Evolutionary conservation across 345 rosid genomes (phyloP).

Genomic region (Cardamine resedifolia): DNA sequence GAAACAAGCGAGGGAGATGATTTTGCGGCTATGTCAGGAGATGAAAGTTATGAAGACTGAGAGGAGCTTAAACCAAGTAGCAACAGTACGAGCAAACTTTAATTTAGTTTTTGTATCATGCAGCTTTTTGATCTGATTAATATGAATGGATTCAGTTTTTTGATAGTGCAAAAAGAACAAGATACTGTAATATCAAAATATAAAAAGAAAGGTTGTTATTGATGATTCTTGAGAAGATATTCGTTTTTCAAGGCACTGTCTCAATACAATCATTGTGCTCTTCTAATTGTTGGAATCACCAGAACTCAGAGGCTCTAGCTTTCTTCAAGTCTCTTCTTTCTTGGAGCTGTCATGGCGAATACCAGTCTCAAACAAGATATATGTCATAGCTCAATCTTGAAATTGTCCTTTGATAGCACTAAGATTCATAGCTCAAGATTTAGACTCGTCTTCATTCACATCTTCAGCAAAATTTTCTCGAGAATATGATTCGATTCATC

Average conservation of each 20-base stretch:
- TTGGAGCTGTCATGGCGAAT: too few relatives aligned
- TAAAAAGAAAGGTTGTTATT: background rate
- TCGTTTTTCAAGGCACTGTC: background rate
- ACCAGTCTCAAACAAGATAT: too few relatives aligned
- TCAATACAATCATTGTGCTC: background rate
- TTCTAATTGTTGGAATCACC: background rate
- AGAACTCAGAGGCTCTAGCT: background rate
- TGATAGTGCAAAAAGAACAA: constrained; percentile 7
- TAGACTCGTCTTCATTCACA: too few relatives aligned
- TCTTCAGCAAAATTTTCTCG: too few relatives aligned
- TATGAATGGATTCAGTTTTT: constrained; percentile 2
- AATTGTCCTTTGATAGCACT: too few relatives aligned
- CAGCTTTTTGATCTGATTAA: background rate
- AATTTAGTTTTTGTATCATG: background rate
- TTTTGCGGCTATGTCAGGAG: constrained; percentile 50
- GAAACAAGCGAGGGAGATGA: constrained; percentile 49
- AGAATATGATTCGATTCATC: too few relatives aligned
- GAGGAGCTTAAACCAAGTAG: background rate
- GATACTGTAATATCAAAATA: constrained; percentile 1
- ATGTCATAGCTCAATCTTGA: too few relatives aligned
- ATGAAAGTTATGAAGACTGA: constrained; percentile 46
- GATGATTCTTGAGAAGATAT: background rate
- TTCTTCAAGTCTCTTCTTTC: too few relatives aligned
- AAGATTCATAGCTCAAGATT: too few relatives aligned
- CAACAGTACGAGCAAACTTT: background rate